phyloP scores from a whole-genome alignment of 2,329 filamentous ascomycete species.

The Incumbomyces lentus region DNA sequence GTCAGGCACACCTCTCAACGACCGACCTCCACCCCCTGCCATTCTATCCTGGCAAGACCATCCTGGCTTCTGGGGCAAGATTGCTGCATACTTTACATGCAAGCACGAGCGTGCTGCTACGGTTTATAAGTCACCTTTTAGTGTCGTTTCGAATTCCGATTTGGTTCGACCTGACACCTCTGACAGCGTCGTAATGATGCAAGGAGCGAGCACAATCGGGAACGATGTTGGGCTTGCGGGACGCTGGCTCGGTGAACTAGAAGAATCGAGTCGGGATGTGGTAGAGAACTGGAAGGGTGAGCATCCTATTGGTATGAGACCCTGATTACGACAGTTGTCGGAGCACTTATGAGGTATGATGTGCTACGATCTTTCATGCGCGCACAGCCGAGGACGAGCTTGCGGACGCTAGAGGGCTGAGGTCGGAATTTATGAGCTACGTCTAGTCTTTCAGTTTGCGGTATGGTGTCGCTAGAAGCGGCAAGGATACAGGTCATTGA shows the following conservation, averaged over 20 bases:
- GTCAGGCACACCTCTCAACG: conserved; percentile 16
- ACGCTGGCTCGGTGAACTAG: conserved; percentile 1
- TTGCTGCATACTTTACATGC: conserved; percentile 17
- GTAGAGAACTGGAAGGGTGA: conserved; percentile 6
- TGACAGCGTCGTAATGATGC: neutral
- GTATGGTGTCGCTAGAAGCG: neutral
- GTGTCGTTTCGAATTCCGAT: neutral
- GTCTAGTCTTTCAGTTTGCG: too few species aligned
- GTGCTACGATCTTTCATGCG: neutral
- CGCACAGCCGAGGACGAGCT: too few species aligned
- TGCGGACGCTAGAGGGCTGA: too few species aligned
- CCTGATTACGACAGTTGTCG: neutral
- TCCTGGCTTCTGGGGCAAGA: conserved; percentile 20
- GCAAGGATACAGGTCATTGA: neutral
- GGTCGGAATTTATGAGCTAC: too few species aligned
- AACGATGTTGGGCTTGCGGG: conserved; percentile 5
- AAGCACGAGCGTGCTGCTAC: conserved; percentile 17
- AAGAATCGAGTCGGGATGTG: neutral
- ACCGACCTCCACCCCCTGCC: conserved; percentile 14
- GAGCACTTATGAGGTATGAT: neutral
- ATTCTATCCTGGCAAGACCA: conserved; percentile 14
- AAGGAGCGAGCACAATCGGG: conserved; percentile 6
- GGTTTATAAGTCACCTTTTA: conserved; percentile 18
- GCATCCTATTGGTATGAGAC: conserved; percentile 6
- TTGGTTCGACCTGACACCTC: neutral